Percentiles rank a stretch among this genome's conserved stretches.
Evolutionary conservation across 441 rosid species (phyloP).

Genomic region (Populus hybrid): DNA sequence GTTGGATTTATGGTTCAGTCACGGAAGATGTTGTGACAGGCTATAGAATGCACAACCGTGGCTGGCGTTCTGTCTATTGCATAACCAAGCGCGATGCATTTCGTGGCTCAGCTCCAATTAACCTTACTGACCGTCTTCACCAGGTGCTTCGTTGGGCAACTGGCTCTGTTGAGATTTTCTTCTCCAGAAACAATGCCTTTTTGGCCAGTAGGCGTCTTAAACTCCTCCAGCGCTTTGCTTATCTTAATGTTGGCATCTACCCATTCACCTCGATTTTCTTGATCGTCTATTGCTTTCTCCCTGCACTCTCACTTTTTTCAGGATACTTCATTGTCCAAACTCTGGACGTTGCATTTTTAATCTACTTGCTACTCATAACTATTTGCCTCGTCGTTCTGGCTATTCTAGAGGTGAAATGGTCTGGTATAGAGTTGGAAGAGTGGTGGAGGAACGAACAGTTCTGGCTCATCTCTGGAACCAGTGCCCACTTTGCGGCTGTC

Average conservation of each 20-base stretch:
- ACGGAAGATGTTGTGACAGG: slow-evolving; percentile 94
- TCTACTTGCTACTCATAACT: slow-evolving; percentile 59
- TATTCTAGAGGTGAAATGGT: slow-evolving; percentile 77
- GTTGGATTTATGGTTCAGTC: slow-evolving; percentile 90
- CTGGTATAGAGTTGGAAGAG: slow-evolving; percentile 73
- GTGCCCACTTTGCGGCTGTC: slow-evolving; percentile 79
- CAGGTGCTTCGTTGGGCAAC: slow-evolving; percentile 93
- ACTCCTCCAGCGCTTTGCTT: slow-evolving; percentile 75
- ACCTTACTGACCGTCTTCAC: slow-evolving; percentile 81
- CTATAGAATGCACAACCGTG: slow-evolving; percentile 91
- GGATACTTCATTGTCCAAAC: slow-evolving; percentile 75
- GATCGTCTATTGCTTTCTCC: slow-evolving; percentile 83
- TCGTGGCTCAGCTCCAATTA: slow-evolving; percentile 82
- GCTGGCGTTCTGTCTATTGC: slow-evolving; percentile 85
- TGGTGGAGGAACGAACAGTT: slow-evolving; percentile 98
- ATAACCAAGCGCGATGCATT: slow-evolving; percentile 81
- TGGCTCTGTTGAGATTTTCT: slow-evolving; percentile 87
- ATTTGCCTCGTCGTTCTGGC: slow-evolving; percentile 60
- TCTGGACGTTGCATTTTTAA: slow-evolving; percentile 48
- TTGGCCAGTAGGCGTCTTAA: slow-evolving; percentile 57
- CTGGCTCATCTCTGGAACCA: slow-evolving; percentile 80
- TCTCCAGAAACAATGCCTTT: slow-evolving; percentile 80
- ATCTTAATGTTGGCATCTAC: slow-evolving; percentile 76
- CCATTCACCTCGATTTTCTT: slow-evolving; percentile 88
- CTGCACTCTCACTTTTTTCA: slow-evolving; percentile 85